phyloP scores from a whole-genome alignment of 805 yeast genomes.

The Hagleromyces aurorensis region DNA sequence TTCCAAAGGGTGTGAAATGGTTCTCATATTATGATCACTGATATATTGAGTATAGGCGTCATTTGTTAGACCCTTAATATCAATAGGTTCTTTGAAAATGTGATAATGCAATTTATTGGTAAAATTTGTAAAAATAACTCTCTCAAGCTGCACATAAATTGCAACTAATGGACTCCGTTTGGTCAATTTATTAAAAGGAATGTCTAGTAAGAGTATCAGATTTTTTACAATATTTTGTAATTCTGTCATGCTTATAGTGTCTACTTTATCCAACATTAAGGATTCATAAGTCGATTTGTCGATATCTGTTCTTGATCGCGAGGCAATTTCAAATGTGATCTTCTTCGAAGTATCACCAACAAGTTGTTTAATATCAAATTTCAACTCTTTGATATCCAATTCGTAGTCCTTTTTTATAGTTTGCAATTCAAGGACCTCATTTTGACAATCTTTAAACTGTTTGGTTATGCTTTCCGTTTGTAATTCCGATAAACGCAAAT shows the following conservation, averaged over 20 bases:
- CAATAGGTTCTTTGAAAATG: conserved; percentile 26
- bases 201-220: conserved; percentile 26
- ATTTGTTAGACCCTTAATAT: conserved; percentile 16
- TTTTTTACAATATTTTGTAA: conserved; percentile 33
- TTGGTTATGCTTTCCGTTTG: conserved; percentile 2
- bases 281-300: conserved; percentile 13
- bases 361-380: conserved; percentile 3
- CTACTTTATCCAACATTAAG: conserved; percentile 25
- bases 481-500: conserved; percentile 2
- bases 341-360: conserved; percentile 21
- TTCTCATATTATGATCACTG: conserved; percentile 12
- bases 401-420: conserved; percentile 1
- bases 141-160: conserved; percentile 21
- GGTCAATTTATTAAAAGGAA: conserved; percentile 27
- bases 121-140: conserved; percentile 26
- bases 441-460: conserved; percentile 4
- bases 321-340: conserved; percentile 18
- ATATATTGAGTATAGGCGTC: conserved; percentile 18
- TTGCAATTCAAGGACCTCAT: conserved; percentile 1
- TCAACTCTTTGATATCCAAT: conserved; percentile 3
- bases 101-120: conserved; percentile 28
- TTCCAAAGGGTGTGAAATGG: conserved; percentile 21
- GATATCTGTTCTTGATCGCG: conserved; percentile 23
- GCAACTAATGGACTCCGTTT: conserved; percentile 23
- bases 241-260: conserved; percentile 22